phyloP scores from a whole-genome alignment of 176 grass and related monocot species.

The Lolium perenne region DNA sequence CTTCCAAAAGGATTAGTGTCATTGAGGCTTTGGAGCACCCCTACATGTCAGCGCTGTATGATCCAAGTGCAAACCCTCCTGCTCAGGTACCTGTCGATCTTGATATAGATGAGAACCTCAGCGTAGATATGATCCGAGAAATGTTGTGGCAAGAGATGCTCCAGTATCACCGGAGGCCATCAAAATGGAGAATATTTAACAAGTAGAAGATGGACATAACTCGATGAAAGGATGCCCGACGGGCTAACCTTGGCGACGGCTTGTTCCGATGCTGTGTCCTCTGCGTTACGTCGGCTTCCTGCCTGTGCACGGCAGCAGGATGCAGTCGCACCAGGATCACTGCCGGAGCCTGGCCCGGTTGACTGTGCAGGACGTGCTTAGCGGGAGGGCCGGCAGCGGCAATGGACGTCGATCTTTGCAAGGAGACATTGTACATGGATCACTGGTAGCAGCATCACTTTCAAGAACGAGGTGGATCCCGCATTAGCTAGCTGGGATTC shows the following conservation, averaged over 20 bases:
- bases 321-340: too few species aligned
- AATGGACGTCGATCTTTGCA: too few species aligned
- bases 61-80: slow-evolving; percentile 56
- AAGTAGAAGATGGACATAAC: slow-evolving; percentile 4
- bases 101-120: slow-evolving; percentile 50
- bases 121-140: slow-evolving; percentile 52
- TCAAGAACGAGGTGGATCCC: too few species aligned
- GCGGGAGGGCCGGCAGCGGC: too few species aligned
- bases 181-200: slow-evolving; percentile 39
- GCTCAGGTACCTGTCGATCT: slow-evolving; percentile 52
- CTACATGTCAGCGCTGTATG: slow-evolving; percentile 60
- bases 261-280: background rate
- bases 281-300: too few species aligned
- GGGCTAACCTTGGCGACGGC: background rate
- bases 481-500: too few species aligned
- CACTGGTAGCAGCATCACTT: too few species aligned
- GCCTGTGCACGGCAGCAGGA: too few species aligned
- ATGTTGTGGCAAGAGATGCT: slow-evolving; percentile 72
- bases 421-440: too few species aligned
- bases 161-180: slow-evolving; percentile 45
- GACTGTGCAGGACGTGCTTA: too few species aligned
- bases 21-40: slow-evolving; percentile 59
- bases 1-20: slow-evolving; percentile 59
- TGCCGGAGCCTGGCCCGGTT: too few species aligned
- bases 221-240: background rate